Evolutionary conservation across 495 filamentous ascomycete species (phyloP).

Genomic region (Aspergillus saccharolyticus): DNA sequence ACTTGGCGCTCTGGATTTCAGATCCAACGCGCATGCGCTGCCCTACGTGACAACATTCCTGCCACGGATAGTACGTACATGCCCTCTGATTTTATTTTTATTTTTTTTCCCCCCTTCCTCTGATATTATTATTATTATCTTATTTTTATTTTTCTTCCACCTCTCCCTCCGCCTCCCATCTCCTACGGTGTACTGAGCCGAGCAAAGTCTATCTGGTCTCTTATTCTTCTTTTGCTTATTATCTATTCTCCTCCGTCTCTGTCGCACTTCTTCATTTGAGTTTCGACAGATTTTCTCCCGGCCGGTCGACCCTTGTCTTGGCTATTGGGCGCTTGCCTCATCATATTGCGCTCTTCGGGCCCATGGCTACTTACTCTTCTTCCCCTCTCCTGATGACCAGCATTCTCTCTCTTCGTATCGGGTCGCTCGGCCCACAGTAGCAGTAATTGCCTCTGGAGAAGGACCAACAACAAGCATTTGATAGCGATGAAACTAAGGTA

Average conservation of each 20-base stretch:
- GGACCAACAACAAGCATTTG: slow-evolving; percentile 10
- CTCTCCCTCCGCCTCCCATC: neutral
- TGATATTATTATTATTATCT: neutral
- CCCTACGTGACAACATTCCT: slow-evolving; percentile 27
- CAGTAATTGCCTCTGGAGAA: slow-evolving; percentile 15
- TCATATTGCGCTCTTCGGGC: slow-evolving; percentile 4
- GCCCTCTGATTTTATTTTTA: slow-evolving; percentile 2
- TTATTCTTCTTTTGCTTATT: neutral
- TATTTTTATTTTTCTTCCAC: neutral
- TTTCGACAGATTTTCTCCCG: neutral
- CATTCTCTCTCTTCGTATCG: slow-evolving; percentile 18
- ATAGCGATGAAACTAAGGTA: slow-evolving; percentile 3
- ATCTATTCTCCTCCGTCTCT: neutral
- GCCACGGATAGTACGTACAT: slow-evolving; percentile 18
- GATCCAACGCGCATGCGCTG: slow-evolving; percentile 24
- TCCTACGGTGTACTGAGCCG: neutral
- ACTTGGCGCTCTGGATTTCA: slow-evolving; percentile 20
- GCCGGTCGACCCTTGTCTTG: slow-evolving; percentile 7
- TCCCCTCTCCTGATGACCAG: slow-evolving; percentile 12
- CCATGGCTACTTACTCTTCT: neutral
- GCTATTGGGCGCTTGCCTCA: neutral
- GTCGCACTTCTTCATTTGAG: neutral
- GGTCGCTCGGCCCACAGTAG: slow-evolving; percentile 21
- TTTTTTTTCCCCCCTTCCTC: neutral
- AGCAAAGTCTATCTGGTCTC: neutral